A percentile compares a stretch with the other conserved stretches of the same genome.
Evolutionary conservation across 371 early-diverging fungal species (phyloP).

Genomic region (Paramicrosporidium saccamoebae): DNA sequence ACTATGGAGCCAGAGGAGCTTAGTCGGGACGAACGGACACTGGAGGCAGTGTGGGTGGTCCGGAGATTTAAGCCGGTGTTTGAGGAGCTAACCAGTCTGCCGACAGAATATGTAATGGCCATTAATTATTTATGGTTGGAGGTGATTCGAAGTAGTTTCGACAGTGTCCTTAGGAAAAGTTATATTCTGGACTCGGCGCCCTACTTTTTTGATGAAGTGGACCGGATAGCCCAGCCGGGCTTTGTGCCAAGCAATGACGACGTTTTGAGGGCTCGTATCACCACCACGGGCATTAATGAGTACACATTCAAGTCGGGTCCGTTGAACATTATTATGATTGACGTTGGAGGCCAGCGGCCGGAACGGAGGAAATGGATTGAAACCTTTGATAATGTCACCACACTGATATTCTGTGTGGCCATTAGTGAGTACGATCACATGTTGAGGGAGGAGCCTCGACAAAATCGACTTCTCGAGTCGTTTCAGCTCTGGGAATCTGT

Average conservation of each 20-base stretch:
- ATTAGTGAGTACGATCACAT: slow-evolving; percentile 81
- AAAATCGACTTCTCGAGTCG: slow-evolving; percentile 86
- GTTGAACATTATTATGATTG: slow-evolving; percentile 61
- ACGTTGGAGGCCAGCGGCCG: slow-evolving; percentile 79
- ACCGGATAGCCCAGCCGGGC: slow-evolving; percentile 33
- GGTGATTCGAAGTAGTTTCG: too few species aligned
- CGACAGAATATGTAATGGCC: too few species aligned
- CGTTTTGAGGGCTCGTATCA: slow-evolving; percentile 45
- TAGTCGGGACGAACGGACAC: too few species aligned
- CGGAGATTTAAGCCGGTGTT: too few species aligned
- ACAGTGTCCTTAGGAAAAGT: too few species aligned
- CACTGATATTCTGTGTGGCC: slow-evolving; percentile 73
- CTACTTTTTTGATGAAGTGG: slow-evolving; percentile 62
- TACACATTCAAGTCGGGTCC: slow-evolving; percentile 48
- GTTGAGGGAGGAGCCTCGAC: slow-evolving; percentile 72
- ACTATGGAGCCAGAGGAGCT: too few species aligned
- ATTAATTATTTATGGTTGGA: too few species aligned
- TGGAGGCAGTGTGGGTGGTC: slow-evolving; percentile 1
- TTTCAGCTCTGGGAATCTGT: slow-evolving; percentile 76
- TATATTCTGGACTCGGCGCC: slow-evolving; percentile 8
- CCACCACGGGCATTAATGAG: slow-evolving; percentile 66
- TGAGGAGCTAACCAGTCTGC: too few species aligned
- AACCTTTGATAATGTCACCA: slow-evolving; percentile 78
- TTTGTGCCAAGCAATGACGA: slow-evolving; percentile 69
- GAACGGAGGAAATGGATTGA: slow-evolving; percentile 86